These are phyloP conservation scores for Penicillium sp. DNA, from an alignment of 2,329 filamentous ascomycete species.

Conservation along the genomic window DNA sequence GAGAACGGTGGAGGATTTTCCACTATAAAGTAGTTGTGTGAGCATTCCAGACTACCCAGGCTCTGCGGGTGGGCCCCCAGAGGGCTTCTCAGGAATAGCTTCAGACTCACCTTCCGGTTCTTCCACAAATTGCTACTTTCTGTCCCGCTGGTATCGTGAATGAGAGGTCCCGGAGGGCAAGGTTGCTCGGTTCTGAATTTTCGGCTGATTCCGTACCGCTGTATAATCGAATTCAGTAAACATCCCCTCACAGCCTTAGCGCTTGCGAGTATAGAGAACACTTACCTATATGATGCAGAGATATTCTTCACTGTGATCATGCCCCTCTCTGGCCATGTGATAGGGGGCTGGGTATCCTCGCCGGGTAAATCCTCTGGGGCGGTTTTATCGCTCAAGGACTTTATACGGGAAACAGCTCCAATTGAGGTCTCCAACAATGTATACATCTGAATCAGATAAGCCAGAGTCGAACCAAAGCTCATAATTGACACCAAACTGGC, in stretches of 20 bases:
- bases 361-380: not conserved
- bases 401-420: not conserved
- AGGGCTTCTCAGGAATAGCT: not conserved
- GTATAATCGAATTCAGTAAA: not conserved
- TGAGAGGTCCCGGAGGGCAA: not conserved
- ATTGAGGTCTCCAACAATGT: not conserved
- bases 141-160: not conserved
- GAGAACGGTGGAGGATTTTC: not conserved
- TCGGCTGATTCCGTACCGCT: not conserved
- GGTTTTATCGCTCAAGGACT: not conserved
- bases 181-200: not conserved
- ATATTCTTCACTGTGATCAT: not conserved
- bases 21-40: not conserved
- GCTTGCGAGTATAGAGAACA: not conserved
- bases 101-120: conserved; percentile 13
- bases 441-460: not conserved
- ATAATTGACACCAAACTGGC: not conserved
- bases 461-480: not conserved
- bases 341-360: not conserved
- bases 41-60: not conserved
- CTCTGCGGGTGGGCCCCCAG: not conserved
- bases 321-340: not conserved
- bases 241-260: not conserved
- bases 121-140: conserved; percentile 3
- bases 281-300: not conserved